phyloP scores from a whole-genome alignment of 1,284 basidiomycete genomes.

The Cryptococcus neoformans region DNA sequence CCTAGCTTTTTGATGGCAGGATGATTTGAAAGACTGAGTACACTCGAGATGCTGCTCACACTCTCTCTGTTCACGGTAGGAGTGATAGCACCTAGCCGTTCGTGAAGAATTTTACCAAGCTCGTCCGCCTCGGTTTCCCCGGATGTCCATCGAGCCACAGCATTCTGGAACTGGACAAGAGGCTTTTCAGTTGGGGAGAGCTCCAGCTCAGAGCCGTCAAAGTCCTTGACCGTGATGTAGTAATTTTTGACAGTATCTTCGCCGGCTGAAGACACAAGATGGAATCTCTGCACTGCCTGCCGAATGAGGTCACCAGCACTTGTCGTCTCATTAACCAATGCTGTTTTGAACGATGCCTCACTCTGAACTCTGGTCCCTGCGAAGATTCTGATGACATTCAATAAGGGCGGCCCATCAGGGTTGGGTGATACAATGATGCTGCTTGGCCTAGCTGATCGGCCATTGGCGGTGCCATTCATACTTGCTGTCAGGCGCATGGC shows the following conservation, averaged over 20 bases:
- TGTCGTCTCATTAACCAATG: constrained; percentile 82
- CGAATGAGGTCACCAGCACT: constrained; percentile 77
- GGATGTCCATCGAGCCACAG: constrained; percentile 29
- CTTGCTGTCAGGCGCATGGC: constrained; percentile 31
- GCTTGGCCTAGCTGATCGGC: constrained; percentile 48
- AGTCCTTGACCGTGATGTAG: constrained; percentile 86
- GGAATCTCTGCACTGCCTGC: constrained; percentile 92
- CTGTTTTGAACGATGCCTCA: constrained; percentile 97
- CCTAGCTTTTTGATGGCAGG: constrained; percentile 88
- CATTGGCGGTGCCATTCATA: constrained; percentile 15
- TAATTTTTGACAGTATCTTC: constrained; percentile 59
- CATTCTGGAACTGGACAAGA: constrained; percentile 79
- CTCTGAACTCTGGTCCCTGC: constrained; percentile 76
- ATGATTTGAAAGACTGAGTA: constrained; percentile 83
- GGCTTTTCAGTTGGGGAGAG: constrained; percentile 72
- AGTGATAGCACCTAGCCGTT: constrained; percentile 42
- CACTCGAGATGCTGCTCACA: constrained; percentile 87
- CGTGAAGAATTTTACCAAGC: constrained; percentile 10
- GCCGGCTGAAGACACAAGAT: constrained; percentile 54
- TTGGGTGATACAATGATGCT: constrained; percentile 52
- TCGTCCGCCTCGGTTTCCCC: constrained; percentile 25
- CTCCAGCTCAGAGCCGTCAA: constrained; percentile 73
- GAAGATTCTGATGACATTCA: constrained; percentile 93
- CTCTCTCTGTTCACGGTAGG: constrained; percentile 89
- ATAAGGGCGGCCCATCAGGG: constrained; percentile 63